Evolutionary conservation across 1,284 basidiomycete species (phyloP).

Genomic region (Laetiporus sulphureus): DNA sequence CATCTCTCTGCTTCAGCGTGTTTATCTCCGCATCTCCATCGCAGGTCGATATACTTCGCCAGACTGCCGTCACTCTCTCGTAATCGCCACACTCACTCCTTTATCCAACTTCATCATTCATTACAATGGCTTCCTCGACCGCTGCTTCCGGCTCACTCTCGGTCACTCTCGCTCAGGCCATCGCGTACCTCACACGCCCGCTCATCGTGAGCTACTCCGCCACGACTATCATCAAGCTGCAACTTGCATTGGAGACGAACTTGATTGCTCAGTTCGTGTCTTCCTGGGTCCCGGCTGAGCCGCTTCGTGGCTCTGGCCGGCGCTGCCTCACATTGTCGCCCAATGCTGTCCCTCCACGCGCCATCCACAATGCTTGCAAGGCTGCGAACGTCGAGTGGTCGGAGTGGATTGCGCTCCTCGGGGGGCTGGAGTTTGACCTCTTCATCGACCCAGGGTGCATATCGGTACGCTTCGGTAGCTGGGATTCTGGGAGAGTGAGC

Average conservation of each 20-base stretch:
- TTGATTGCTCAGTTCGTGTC: slow-evolving; percentile 58
- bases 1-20: slow-evolving; percentile 21
- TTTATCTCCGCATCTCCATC: slow-evolving; percentile 34
- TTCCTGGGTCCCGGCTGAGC: slow-evolving; percentile 57
- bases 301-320: slow-evolving; percentile 58
- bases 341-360: slow-evolving; percentile 56
- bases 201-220: slow-evolving; percentile 49
- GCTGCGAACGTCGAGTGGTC: slow-evolving; percentile 67
- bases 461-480: slow-evolving; percentile 49
- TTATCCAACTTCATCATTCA: slow-evolving; percentile 13
- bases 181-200: slow-evolving; percentile 63
- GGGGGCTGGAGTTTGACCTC: slow-evolving; percentile 65
- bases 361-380: slow-evolving; percentile 63
- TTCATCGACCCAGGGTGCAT: slow-evolving; percentile 73
- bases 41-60: slow-evolving; percentile 54
- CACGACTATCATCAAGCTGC: slow-evolving; percentile 56
- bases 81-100: slow-evolving; percentile 12
- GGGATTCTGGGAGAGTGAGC: slow-evolving; percentile 30
- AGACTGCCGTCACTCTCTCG: slow-evolving; percentile 10
- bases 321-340: slow-evolving; percentile 71
- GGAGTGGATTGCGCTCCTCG: slow-evolving; percentile 65
- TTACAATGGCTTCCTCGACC: slow-evolving; percentile 34
- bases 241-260: slow-evolving; percentile 62
- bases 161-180: slow-evolving; percentile 61
- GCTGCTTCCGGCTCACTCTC: slow-evolving; percentile 47